Evolutionary conservation across 192 early-diverging fungal species (phyloP).

Genomic region (Endogone sp.): DNA sequence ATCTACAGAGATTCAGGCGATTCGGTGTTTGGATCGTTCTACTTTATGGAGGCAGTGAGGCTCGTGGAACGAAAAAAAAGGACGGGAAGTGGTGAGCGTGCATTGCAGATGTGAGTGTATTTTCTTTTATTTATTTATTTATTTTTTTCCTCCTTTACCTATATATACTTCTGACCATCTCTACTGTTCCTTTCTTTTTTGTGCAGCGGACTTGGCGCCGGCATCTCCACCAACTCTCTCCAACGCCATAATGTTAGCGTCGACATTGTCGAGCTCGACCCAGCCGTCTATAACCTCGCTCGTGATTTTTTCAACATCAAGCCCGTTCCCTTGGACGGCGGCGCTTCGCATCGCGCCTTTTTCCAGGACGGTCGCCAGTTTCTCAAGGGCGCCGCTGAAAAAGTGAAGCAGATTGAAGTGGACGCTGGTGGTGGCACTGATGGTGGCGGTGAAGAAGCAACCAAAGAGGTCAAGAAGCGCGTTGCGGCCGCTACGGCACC

Average conservation of each 20-base stretch:
- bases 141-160: too few relatives aligned
- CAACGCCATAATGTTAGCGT: constrained; percentile 53
- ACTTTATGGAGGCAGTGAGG: constrained; percentile 75
- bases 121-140: neutral
- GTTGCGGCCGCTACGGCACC: neutral
- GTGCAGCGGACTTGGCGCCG: constrained; percentile 73
- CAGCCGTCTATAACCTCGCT: constrained; percentile 66
- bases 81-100: neutral
- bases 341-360: constrained; percentile 26
- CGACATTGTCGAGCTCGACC: constrained; percentile 86
- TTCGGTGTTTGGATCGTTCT: constrained; percentile 78
- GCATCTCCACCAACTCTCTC: constrained; percentile 67
- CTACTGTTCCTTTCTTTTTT: neutral
- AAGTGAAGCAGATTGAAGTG: neutral
- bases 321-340: constrained; percentile 1
- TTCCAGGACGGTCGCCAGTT: constrained; percentile 75
- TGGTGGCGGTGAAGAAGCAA: constrained; percentile 16
- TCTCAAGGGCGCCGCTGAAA: constrained; percentile 39
- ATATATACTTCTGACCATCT: neutral
- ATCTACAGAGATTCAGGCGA: constrained; percentile 60
- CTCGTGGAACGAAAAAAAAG: constrained; percentile 24
- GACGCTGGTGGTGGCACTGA: neutral
- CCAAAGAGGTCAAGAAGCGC: neutral
- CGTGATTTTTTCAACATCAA: constrained; percentile 61
- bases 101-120: neutral